Percentiles rank a stretch among this genome's conserved stretches.
Conservation (phyloP, 495 filamentous ascomycete genomes). For the Trichoderma gamsii region DNA sequence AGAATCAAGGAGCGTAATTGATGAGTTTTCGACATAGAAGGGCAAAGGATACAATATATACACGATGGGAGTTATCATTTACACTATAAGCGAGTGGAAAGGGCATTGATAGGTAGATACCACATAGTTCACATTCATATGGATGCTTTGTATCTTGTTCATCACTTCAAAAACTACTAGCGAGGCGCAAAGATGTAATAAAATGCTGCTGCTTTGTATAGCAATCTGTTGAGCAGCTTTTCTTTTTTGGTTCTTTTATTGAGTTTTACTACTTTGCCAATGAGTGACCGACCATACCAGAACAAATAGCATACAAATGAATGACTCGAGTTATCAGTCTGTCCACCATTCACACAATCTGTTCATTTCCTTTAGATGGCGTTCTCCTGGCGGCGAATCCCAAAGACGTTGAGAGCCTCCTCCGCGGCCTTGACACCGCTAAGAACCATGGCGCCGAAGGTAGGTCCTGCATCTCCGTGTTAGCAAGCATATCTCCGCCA, state of each 20-base stretch:
- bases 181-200: not conserved
- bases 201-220: conserved; percentile 6
- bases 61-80: not conserved
- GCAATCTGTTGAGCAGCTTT: not conserved
- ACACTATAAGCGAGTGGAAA: not conserved
- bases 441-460: conserved; percentile 78
- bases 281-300: not conserved
- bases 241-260: not conserved
- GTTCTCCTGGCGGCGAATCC: conserved; percentile 53
- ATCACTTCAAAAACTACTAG: not conserved
- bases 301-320: not conserved
- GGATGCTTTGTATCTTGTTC: not conserved
- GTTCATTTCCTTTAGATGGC: not conserved
- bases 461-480: conserved; percentile 30
- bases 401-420: conserved; percentile 70
- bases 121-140: not conserved
- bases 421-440: conserved; percentile 84
- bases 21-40: not conserved
- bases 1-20: not conserved
- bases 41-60: not conserved
- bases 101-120: not conserved
- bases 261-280: not conserved
- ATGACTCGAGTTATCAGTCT: not conserved
- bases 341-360: not conserved
- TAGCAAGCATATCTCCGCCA: conserved; percentile 6